These are phyloP conservation scores for Farysia itapuensis DNA, from an alignment of 1,284 basidiomycete species.

Conservation along the genomic window DNA sequence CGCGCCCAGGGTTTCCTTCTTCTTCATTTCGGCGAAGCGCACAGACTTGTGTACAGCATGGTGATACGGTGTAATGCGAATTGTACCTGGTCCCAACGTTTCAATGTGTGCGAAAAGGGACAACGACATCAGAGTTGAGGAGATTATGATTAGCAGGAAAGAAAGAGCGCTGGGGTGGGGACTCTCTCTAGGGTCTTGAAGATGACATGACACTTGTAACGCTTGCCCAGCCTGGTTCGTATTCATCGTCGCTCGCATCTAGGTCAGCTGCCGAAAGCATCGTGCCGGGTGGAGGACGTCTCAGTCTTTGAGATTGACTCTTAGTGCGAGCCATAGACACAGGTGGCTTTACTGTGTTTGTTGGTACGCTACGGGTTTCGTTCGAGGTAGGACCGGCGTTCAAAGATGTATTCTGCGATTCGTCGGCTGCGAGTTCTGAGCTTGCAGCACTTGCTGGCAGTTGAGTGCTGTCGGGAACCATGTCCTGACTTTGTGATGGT, in stretches of 20 bases:
- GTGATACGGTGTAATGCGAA: no score
- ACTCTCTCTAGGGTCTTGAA: constrained; percentile 16
- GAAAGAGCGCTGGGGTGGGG: no score
- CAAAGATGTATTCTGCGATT: no score
- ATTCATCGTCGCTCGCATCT: constrained; percentile 55
- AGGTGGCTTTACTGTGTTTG: constrained; percentile 12
- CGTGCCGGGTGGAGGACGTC: constrained; percentile 46
- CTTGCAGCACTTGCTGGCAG: not conserved
- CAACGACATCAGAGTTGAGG: no score
- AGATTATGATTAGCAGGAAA: no score
- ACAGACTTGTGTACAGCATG: no score
- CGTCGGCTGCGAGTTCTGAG: not conserved
- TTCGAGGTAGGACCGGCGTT: not conserved
- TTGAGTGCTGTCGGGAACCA: not conserved
- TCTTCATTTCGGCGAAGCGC: no score
- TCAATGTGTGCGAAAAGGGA: no score
- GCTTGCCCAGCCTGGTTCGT: constrained; percentile 53
- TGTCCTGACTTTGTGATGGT: not conserved
- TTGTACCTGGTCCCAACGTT: no score
- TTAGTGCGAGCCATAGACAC: constrained; percentile 38
- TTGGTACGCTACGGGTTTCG: no score
- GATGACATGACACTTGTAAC: constrained; percentile 45
- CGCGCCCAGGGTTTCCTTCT: no score
- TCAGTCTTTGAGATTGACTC: constrained; percentile 36
- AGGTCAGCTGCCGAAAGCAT: constrained; percentile 46